Evolutionary conservation across 1,284 basidiomycete species (phyloP), one percentile per base, ranked within the genome.

Genomic region (Takashimella tepidaria): DNA sequence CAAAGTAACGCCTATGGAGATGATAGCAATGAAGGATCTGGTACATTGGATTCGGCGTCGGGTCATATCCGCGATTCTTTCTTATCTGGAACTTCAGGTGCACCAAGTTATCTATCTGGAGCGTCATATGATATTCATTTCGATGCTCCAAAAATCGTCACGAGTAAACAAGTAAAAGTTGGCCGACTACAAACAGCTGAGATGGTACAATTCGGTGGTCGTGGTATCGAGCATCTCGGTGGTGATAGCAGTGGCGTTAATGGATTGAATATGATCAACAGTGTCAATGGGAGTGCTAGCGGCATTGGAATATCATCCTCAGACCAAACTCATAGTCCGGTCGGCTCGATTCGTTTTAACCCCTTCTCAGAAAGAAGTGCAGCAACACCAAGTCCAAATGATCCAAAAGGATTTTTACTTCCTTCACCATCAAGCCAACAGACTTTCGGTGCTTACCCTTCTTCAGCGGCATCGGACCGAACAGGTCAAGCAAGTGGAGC

Each of bases 111-210:
- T 64, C 60, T 74, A 31, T 74, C 72, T 4, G 70, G 70, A 21
- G 60, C 61, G 16, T 70, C 71, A 1, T 66, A 67, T 5, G 72
- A 72, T 53, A 58, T 75, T 19, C 66, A 74, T 20, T 56, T 68
- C 21, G 76, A 77, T 47, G 70, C 71, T 8, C 76, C 76, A 1
- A 71, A 68, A 58, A 77, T 77, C 54, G 63, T 76, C 56, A 77
- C 75, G 0, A 65, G 64, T 16, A 65, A 67, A 21, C 69, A 75
- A 42, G 74, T 76, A 27, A 72, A 74, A 45, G 56, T 75, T 37
- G 74, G 74, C 8, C 56, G 67, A 24, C 57, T 74, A 12, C 75
- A 76, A 53, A 64, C 73, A 27, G 75, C 75, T 49, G 75, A 76
- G 53, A 63, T 77, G 27, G 71, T 76, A 0, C 67, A 73, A 31